Percentiles rank a stretch among this genome's conserved stretches.
phyloP scores from a whole-genome alignment of 2,329 filamentous ascomycete species.

The Incumbomyces delicatus region DNA sequence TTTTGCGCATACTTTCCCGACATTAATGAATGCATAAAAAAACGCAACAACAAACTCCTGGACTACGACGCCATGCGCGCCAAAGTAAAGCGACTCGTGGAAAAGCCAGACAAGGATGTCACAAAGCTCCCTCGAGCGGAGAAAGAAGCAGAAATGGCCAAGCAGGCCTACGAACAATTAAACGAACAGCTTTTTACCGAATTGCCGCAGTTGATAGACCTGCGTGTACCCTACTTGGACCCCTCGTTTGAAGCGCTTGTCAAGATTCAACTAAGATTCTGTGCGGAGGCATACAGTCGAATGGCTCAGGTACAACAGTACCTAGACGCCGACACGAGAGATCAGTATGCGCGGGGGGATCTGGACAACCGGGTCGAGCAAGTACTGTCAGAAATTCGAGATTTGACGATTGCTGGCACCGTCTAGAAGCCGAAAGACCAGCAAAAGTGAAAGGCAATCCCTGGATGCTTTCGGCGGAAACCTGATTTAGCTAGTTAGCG shows the following conservation, averaged over 20 bases:
- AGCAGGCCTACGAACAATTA: conserved; percentile 85
- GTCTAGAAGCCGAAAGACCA: conserved; percentile 35
- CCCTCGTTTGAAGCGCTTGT: conserved; percentile 95
- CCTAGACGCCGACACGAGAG: conserved; percentile 85
- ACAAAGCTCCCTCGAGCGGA: conserved; percentile 92
- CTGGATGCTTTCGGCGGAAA: not conserved
- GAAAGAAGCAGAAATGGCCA: conserved; percentile 87
- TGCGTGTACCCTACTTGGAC: conserved; percentile 93
- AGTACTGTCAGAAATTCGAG: conserved; percentile 91
- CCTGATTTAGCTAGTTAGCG: too few relatives aligned
- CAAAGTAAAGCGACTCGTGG: conserved; percentile 91
- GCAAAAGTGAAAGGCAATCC: not conserved
- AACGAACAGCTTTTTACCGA: conserved; percentile 94
- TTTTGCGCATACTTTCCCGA: conserved; percentile 99
- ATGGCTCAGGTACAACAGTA: conserved; percentile 99
- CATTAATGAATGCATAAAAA: conserved; percentile 99
- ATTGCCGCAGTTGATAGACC: conserved; percentile 88
- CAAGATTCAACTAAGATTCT: conserved; percentile 96
- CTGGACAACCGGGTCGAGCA: conserved; percentile 87
- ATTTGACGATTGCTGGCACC: conserved; percentile 82
- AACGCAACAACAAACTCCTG: conserved; percentile 94
- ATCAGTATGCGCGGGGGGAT: conserved; percentile 90
- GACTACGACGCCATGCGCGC: conserved; percentile 95
- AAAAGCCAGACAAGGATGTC: conserved; percentile 98
- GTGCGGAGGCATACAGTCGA: conserved; percentile 89